phyloP scores from a whole-genome alignment of 345 rosid genomes.

The Litchi chinensis region DNA sequence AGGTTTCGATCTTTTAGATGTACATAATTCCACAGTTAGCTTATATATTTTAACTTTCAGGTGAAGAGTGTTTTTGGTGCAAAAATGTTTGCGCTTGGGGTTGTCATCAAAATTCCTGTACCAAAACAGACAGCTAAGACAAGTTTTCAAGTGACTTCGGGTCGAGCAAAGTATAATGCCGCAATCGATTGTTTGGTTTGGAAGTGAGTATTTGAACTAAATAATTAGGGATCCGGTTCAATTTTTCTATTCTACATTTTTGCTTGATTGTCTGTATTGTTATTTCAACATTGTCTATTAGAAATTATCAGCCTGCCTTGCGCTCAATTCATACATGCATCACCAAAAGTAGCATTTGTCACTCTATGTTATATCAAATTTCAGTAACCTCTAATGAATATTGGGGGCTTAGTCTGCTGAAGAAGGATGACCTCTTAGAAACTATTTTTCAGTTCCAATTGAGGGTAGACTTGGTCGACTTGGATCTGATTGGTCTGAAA shows the following conservation, averaged over 20 bases:
- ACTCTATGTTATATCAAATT: not conserved
- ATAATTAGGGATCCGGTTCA: not conserved
- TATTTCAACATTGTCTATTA: not conserved
- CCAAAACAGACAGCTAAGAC: conserved; percentile 99
- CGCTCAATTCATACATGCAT: not conserved
- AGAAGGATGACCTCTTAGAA: conserved; percentile 1
- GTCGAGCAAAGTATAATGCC: conserved; percentile 97
- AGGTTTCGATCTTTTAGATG: conserved; percentile 15
- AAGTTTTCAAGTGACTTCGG: conserved; percentile 94
- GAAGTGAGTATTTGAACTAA: conserved; percentile 68
- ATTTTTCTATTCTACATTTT: not conserved
- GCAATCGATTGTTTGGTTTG: conserved; percentile 95
- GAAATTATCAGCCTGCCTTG: conserved; percentile 1
- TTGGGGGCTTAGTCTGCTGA: not conserved
- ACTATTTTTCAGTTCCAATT: not conserved
- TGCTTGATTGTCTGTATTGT: not conserved
- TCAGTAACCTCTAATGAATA: no score
- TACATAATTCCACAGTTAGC: conserved; percentile 22
- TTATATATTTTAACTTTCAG: conserved; percentile 46
- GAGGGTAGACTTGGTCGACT: not conserved
- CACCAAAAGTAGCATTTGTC: not conserved
- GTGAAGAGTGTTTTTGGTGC: conserved; percentile 99
- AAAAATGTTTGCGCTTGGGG: conserved; percentile 99
- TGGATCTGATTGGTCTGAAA: not conserved
- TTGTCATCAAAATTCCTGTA: conserved; percentile 95